phyloP scores from a whole-genome alignment of 257 asterid species.

The Striga asiatica region DNA sequence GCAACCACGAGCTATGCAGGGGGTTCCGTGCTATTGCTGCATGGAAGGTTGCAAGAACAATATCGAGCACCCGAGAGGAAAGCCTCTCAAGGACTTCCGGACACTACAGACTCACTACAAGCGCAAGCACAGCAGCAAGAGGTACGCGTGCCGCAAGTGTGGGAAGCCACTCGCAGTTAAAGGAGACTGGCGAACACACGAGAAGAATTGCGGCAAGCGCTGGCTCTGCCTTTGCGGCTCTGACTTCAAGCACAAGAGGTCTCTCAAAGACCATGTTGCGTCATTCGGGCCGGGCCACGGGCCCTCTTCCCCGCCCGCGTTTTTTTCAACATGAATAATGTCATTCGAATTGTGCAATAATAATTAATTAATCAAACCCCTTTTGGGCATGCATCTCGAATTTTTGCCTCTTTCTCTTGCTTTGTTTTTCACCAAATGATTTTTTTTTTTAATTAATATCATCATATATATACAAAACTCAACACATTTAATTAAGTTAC shows the following conservation, averaged over 20 bases:
- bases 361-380: too few species aligned
- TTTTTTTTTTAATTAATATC: too few species aligned
- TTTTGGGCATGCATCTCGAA: too few species aligned
- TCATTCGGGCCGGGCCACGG: conserved; percentile 56
- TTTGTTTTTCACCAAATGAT: too few species aligned
- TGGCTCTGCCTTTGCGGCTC: conserved; percentile 75
- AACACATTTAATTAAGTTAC: too few species aligned
- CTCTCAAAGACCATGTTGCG: conserved; percentile 60
- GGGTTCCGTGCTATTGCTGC: conserved; percentile 63
- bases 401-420: too few species aligned
- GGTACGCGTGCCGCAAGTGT: conserved; percentile 46
- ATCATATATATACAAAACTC: too few species aligned
- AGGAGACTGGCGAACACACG: conserved; percentile 77
- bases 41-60: conserved; percentile 65
- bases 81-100: conserved; percentile 54
- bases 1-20: conserved; percentile 38
- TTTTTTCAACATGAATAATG: too few species aligned
- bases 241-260: conserved; percentile 72
- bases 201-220: conserved; percentile 73
- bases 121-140: conserved; percentile 51
- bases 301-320: conserved; percentile 28
- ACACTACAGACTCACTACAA: conserved; percentile 60
- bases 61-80: conserved; percentile 39
- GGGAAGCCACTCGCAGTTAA: conserved; percentile 64
- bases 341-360: too few species aligned